A percentile compares a stretch with the other conserved stretches of the same genome.
phyloP scores from a whole-genome alignment of 495 filamentous ascomycete genomes.

The Aspergillus conjunctus region DNA sequence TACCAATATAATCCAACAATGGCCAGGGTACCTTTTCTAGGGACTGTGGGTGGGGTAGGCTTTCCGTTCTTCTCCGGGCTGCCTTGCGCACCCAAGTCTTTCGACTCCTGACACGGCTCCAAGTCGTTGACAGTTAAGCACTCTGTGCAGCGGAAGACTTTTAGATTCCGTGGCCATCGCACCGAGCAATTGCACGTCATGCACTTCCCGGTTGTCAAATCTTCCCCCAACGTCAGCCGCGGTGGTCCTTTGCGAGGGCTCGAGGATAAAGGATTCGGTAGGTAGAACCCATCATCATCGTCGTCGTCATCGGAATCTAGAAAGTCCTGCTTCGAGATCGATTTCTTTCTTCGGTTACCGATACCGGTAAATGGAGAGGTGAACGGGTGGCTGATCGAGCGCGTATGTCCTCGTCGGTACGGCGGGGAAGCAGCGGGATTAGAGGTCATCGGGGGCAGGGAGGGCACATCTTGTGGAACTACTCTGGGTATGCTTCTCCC shows the following conservation, averaged over 20 bases:
- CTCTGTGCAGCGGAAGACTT: constrained; percentile 78
- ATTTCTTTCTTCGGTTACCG: constrained; percentile 54
- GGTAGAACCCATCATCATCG: constrained; percentile 41
- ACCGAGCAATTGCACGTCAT: constrained; percentile 81
- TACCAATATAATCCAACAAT: constrained; percentile 7
- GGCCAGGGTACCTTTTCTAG: constrained; percentile 29
- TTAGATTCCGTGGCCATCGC: constrained; percentile 77
- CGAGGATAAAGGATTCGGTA: constrained; percentile 29
- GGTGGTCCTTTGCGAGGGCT: constrained; percentile 38
- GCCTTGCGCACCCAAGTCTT: constrained; percentile 22
- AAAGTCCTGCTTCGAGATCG: constrained; percentile 30
- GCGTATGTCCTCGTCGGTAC: constrained; percentile 54
- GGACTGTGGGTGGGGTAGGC: constrained; percentile 17
- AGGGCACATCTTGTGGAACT: constrained; percentile 37
- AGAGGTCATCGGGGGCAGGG: constrained; percentile 28
- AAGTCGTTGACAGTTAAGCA: constrained; percentile 89
- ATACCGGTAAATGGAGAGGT: constrained; percentile 59
- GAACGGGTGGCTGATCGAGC: constrained; percentile 78
- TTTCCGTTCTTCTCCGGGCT: constrained; percentile 19
- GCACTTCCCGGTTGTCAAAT: constrained; percentile 69
- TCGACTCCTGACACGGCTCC: constrained; percentile 46
- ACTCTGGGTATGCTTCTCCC: constrained; percentile 26
- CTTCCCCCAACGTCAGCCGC: constrained; percentile 34
- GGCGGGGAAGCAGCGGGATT: constrained; percentile 26
- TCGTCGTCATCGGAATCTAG: constrained; percentile 48